These are phyloP conservation scores for Leccinum rimulosum DNA, from an alignment of 768 basidiomycete species.

Conservation along the genomic window DNA sequence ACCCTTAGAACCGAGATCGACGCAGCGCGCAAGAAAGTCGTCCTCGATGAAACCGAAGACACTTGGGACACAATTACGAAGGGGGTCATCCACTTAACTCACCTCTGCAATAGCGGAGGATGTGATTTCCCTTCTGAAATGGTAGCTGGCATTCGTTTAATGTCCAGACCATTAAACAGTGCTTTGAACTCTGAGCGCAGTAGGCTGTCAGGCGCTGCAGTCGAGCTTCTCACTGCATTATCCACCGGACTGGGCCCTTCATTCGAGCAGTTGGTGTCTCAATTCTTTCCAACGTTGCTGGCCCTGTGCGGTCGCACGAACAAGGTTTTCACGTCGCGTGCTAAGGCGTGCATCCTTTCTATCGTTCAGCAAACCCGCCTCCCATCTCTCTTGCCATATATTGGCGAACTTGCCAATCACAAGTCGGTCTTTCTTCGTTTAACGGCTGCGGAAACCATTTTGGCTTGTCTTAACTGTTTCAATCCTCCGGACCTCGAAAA, in stretches of 20 bases:
- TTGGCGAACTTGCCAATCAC: slow-evolving; percentile 57
- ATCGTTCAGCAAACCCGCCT: slow-evolving; percentile 70
- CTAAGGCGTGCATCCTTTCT: slow-evolving; percentile 53
- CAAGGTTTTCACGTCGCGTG: slow-evolving; percentile 72
- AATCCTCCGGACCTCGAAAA: slow-evolving; percentile 80
- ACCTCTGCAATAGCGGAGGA: slow-evolving; percentile 50
- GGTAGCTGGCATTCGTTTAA: slow-evolving; percentile 46
- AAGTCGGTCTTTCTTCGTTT: slow-evolving; percentile 66
- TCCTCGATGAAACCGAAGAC: slow-evolving; percentile 69
- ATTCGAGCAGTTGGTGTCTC: slow-evolving; percentile 66
- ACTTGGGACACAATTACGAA: slow-evolving; percentile 70
- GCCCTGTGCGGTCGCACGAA: slow-evolving; percentile 69
- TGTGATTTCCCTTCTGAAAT: slow-evolving; percentile 52
- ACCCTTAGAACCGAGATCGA: slow-evolving; percentile 41
- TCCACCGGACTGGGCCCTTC: slow-evolving; percentile 53
- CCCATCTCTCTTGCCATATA: slow-evolving; percentile 57
- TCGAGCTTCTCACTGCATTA: slow-evolving; percentile 58
- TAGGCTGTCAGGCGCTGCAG: slow-evolving; percentile 62
- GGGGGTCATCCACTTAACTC: slow-evolving; percentile 44
- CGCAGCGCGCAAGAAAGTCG: slow-evolving; percentile 38
- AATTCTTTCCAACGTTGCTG: slow-evolving; percentile 68
- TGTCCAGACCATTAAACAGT: slow-evolving; percentile 51
- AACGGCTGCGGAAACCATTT: slow-evolving; percentile 60
- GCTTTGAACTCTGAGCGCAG: slow-evolving; percentile 74
- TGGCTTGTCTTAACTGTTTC: slow-evolving; percentile 68